Conservation (phyloP, 352 stramenopile genomes). For the Pythium folliculosum region DNA sequence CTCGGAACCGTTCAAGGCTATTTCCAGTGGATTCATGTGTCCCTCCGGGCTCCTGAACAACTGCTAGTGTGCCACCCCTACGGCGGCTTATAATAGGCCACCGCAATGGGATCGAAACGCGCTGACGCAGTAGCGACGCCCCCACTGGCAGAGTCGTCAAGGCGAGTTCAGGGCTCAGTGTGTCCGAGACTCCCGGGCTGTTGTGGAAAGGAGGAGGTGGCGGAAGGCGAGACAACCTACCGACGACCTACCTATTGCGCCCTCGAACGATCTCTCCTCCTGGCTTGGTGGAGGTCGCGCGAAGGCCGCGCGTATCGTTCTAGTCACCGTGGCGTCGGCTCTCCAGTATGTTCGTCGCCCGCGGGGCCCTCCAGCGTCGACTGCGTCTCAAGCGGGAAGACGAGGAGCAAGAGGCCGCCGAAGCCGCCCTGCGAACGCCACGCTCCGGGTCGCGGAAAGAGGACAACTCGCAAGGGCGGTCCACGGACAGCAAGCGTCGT, state of each 20-base stretch:
- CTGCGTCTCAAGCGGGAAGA: constrained; percentile 16
- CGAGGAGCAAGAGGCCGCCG: constrained; percentile 8
- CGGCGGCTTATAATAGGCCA: not conserved
- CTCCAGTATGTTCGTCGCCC: constrained; percentile 19
- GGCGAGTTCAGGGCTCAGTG: too few relatives aligned
- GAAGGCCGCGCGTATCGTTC: not conserved
- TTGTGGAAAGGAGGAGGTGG: too few relatives aligned
- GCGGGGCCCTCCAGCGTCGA: constrained; percentile 15
- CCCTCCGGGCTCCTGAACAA: not conserved
- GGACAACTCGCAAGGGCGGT: not conserved
- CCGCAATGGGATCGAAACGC: too few relatives aligned
- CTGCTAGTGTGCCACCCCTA: not conserved
- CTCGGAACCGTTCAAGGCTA: not conserved
- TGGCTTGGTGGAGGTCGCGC: not conserved
- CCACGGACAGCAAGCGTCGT: not conserved
- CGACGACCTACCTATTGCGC: too few relatives aligned
- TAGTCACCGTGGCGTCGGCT: not conserved
- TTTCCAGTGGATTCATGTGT: not conserved
- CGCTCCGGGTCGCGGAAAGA: constrained; percentile 1
- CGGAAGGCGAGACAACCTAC: too few relatives aligned
- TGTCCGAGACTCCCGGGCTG: too few relatives aligned
- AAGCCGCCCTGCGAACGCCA: not conserved
- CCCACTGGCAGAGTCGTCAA: too few relatives aligned
- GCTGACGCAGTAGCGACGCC: not conserved
- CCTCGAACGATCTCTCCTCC: too few relatives aligned